Evolutionary conservation across 78 protist species (phyloP).

Genomic region (Dictyostelium citrinum): DNA sequence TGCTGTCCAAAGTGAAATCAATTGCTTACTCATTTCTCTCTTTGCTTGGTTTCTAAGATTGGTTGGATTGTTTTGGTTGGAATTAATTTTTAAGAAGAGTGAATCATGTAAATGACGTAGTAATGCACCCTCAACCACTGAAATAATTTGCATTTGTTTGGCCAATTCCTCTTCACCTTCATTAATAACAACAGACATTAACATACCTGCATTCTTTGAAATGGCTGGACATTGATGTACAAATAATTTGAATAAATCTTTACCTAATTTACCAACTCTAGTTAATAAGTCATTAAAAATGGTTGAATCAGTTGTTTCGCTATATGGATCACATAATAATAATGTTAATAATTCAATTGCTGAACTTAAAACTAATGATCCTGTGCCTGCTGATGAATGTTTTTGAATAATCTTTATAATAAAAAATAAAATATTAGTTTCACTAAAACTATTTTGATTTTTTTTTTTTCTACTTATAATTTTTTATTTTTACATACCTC

Average conservation of each 20-base stretch:
- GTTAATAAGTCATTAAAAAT: slow-evolving; percentile 67
- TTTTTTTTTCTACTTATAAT: not conserved
- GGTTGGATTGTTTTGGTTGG: not conserved
- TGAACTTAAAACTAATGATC: slow-evolving; percentile 79
- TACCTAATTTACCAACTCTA: slow-evolving; percentile 77
- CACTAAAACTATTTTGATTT: not conserved
- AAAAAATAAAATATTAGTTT: not conserved
- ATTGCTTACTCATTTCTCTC: slow-evolving; percentile 34
- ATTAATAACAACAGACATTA: slow-evolving; percentile 85
- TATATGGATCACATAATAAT: slow-evolving; percentile 88
- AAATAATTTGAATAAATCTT: slow-evolving; percentile 76
- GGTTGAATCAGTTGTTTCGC: slow-evolving; percentile 84
- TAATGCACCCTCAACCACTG: slow-evolving; percentile 87
- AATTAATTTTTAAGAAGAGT: slow-evolving; percentile 19
- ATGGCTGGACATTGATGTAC: slow-evolving; percentile 85
- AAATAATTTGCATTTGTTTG: slow-evolving; percentile 62
- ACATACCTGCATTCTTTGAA: slow-evolving; percentile 87
- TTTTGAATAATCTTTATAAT: slow-evolving; percentile 15
- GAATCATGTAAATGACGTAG: slow-evolving; percentile 77
- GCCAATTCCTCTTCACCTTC: slow-evolving; percentile 82
- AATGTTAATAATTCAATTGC: slow-evolving; percentile 87
- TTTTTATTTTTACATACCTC: slow-evolving; percentile 2
- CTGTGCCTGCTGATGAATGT: slow-evolving; percentile 80
- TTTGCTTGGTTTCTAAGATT: slow-evolving; percentile 25
- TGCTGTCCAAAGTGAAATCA: slow-evolving; percentile 83